Conservation (phyloP, 176 grass and related monocot genomes). For the Avena eriantha region DNA sequence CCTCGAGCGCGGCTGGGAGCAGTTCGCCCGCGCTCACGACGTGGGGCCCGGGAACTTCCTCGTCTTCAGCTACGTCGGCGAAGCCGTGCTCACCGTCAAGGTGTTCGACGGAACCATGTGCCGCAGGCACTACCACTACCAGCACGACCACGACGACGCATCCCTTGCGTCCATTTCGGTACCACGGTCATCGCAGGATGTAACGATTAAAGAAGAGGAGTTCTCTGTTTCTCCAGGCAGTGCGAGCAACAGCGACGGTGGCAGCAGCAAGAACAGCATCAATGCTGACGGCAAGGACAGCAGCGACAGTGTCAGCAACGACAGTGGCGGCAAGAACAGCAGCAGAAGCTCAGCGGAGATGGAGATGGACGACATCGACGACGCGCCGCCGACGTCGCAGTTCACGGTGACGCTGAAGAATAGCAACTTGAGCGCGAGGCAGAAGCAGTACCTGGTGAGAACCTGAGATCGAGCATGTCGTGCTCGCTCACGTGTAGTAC, state of each 20-base stretch:
- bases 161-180: no score
- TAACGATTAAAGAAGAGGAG: no score
- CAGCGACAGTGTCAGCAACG: neutral
- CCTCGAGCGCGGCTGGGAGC: slow-evolving; percentile 34
- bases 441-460: slow-evolving; percentile 59
- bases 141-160: neutral
- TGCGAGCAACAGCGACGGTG: neutral
- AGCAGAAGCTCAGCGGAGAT: neutral
- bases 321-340: neutral
- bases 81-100: slow-evolving; percentile 28
- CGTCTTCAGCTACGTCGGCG: slow-evolving; percentile 42
- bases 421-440: slow-evolving; percentile 35
- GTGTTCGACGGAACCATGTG: slow-evolving; percentile 48
- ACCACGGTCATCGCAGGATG: no score
- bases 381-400: slow-evolving; percentile 15
- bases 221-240: neutral
- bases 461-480: neutral
- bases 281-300: neutral
- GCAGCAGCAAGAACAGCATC: neutral
- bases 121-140: slow-evolving; percentile 23
- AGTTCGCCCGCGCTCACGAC: slow-evolving; percentile 42
- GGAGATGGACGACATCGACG: neutral
- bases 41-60: slow-evolving; percentile 30
- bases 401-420: slow-evolving; percentile 42
- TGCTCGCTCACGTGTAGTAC: neutral